Percentiles rank a stretch among this genome's conserved stretches.
phyloP scores from a whole-genome alignment of 1,284 basidiomycete genomes.

The Pterulicium gracile region DNA sequence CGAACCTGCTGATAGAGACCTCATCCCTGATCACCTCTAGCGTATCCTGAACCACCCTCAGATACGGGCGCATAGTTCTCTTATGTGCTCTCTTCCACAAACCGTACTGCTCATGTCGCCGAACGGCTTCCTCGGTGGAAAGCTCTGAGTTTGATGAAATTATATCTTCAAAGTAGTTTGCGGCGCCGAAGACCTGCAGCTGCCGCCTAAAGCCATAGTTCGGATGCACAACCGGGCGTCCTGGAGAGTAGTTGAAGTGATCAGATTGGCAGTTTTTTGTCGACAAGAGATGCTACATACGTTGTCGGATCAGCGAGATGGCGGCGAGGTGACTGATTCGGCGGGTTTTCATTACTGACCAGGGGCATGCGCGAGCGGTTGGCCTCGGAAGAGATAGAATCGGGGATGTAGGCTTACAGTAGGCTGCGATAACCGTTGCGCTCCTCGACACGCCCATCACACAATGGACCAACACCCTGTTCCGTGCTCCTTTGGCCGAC shows the following conservation, averaged over 20 bases:
- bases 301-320: slow-evolving; percentile 34
- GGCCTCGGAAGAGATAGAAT: not conserved
- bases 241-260: slow-evolving; percentile 19
- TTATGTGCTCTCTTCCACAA: slow-evolving; percentile 44
- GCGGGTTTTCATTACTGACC: slow-evolving; percentile 42
- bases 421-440: slow-evolving; percentile 56
- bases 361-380: slow-evolving; percentile 7
- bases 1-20: slow-evolving; percentile 39
- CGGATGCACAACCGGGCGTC: slow-evolving; percentile 41
- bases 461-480: slow-evolving; percentile 63
- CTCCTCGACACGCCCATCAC: slow-evolving; percentile 64
- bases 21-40: slow-evolving; percentile 33
- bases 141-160: too few species aligned
- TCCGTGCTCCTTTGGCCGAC: slow-evolving; percentile 24
- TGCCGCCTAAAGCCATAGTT: slow-evolving; percentile 58
- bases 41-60: slow-evolving; percentile 39
- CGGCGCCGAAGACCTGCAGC: slow-evolving; percentile 41
- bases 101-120: slow-evolving; percentile 36
- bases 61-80: slow-evolving; percentile 38
- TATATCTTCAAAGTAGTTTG: slow-evolving; percentile 31
- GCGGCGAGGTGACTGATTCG: slow-evolving; percentile 32
- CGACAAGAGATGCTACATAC: slow-evolving; percentile 21
- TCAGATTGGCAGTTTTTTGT: not conserved
- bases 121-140: too few species aligned
- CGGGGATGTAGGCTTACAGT: slow-evolving; percentile 29